A percentile compares a stretch with the other conserved stretches of the same genome.
Conservation (phyloP, 768 basidiomycete genomes). For the Strobilomyces echinocephalus region DNA sequence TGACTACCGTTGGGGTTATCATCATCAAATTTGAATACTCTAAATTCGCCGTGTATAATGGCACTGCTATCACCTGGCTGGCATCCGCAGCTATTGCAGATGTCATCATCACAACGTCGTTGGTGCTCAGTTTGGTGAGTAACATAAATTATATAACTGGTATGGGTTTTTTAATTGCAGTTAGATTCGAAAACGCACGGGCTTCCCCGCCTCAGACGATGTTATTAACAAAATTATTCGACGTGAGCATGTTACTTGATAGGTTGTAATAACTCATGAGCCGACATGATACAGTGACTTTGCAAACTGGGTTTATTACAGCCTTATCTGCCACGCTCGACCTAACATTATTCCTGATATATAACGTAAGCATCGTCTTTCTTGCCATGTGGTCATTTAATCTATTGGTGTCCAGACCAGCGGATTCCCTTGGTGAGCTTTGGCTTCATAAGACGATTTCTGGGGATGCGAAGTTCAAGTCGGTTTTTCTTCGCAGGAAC, state of each 20-base stretch:
- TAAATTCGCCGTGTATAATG: too few relatives aligned
- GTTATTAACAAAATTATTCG: constrained; percentile 41
- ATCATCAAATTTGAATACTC: constrained; percentile 30
- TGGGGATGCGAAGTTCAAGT: neutral
- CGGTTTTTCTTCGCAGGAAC: constrained; percentile 4
- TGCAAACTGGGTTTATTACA: constrained; percentile 27
- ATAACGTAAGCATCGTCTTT: neutral
- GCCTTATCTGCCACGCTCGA: constrained; percentile 15
- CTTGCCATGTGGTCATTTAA: neutral
- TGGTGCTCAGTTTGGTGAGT: constrained; percentile 42
- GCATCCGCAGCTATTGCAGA: constrained; percentile 38
- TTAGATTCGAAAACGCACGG: constrained; percentile 35
- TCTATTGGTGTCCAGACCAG: neutral
- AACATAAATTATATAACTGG: neutral
- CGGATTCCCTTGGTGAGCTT: constrained; percentile 1
- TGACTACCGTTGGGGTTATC: constrained; percentile 29
- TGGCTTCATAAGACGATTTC: neutral
- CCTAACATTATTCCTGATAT: constrained; percentile 17
- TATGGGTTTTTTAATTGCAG: neutral
- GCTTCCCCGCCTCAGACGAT: constrained; percentile 37
- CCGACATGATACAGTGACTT: constrained; percentile 16
- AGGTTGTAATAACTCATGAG: neutral
- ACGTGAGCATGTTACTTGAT: constrained; percentile 19
- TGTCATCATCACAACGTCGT: constrained; percentile 37
- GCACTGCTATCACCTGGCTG: constrained; percentile 39